These are phyloP conservation scores for Starmerella floricola DNA, from an alignment of 805 yeast species.

Conservation along the genomic window DNA sequence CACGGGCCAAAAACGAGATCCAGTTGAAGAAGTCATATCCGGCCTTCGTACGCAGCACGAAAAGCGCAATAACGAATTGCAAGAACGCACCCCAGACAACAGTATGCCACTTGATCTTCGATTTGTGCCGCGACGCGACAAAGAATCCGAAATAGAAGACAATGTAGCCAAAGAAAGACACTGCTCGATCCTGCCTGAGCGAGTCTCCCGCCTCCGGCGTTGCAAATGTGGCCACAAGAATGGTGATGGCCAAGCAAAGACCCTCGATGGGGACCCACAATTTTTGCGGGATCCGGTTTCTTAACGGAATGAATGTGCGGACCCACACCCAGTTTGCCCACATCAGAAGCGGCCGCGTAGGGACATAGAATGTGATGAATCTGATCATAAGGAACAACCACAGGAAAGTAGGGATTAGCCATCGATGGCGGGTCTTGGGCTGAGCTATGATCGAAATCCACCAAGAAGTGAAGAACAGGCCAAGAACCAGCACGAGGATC, in stretches of 20 bases:
- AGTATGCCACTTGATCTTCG: conserved; percentile 43
- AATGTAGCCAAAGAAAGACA: conserved; percentile 44
- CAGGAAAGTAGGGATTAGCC: conserved; percentile 48
- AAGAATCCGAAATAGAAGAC: conserved; percentile 38
- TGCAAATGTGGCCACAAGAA: conserved; percentile 45
- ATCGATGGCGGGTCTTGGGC: conserved; percentile 36
- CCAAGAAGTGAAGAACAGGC: conserved; percentile 41
- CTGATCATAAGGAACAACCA: conserved; percentile 42
- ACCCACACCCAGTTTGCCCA: conserved; percentile 27
- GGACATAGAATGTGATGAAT: conserved; percentile 40
- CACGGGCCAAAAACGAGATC: conserved; percentile 45
- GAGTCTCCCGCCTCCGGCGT: conserved; percentile 38
- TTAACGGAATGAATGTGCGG: conserved; percentile 24
- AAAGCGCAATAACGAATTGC: conserved; percentile 48
- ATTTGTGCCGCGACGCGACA: conserved; percentile 37
- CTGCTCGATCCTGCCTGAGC: conserved; percentile 40
- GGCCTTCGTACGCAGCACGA: conserved; percentile 46
- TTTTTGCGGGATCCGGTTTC: conserved; percentile 32
- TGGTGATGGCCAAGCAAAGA: conserved; percentile 35
- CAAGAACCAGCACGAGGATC: conserved; percentile 26
- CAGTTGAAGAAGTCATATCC: conserved; percentile 55
- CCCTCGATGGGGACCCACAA: conserved; percentile 38
- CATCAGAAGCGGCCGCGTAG: conserved; percentile 27
- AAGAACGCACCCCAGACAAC: conserved; percentile 48
- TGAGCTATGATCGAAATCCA: conserved; percentile 47